Evolutionary conservation across 2,329 filamentous ascomycete species (phyloP), one percentile per base, ranked within the genome.

Genomic region (Stagonosporopsis vannaccii): DNA sequence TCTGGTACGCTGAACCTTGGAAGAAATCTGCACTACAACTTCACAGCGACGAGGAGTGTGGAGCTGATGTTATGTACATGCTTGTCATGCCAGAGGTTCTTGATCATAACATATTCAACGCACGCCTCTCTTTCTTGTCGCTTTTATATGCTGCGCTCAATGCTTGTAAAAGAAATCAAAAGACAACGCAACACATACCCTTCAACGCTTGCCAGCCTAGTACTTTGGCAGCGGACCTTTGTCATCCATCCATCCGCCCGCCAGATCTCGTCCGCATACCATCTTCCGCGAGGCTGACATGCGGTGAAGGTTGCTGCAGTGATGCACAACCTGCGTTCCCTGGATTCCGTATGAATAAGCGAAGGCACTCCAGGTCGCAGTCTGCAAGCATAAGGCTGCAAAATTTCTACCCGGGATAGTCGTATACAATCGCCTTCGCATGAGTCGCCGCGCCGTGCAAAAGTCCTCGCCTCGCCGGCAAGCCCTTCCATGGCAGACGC

Each of bases 301-400:
- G 43, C 53, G 47, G 53, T 48, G 53, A 51, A 39, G 17, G 47
- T 56, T 56, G 53, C 53, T 48, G 36, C 47, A 48, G 48, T 37
- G 46, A 56, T 56, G 53, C 53, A 51, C 30, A 42, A 47, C 5
- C 12, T 42, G 28, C 30, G 23, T 15, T 36, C 42, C 47, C 17
- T 7, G 8, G 3, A n/a, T 25, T 37, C 30, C 42, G 33, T 28
- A 43, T 51, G 37, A 43, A 22, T 23, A 46, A 41, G 28, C 26
- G 12, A n/a, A 32, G 32, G 36, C 9, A 28, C 30, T 32, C 46
- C 28, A 47, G 17, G 15, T 28, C 15, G 8, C 15, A 9, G 3
- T 11, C 1, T 33, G 6, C 41, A 50, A 22, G 47, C 30, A 47
- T 51, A 25, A 4, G 17, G 33, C 46, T 56, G 52, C 39, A 37